Evolutionary conservation across 805 yeast genomes (phyloP).

Genomic region (Lachancea meyersii): DNA sequence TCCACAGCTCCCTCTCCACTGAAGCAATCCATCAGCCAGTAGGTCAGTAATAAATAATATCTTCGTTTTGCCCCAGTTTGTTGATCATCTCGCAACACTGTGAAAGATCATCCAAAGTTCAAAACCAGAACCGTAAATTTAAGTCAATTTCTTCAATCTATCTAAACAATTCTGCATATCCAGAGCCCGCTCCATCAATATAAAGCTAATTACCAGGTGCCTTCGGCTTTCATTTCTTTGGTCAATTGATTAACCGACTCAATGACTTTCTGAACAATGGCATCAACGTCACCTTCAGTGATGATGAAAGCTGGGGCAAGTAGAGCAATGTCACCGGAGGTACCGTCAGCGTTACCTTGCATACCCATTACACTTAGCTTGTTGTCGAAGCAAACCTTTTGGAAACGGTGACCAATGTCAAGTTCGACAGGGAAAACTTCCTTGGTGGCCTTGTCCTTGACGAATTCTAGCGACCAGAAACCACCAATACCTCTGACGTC

Average conservation of each 20-base stretch:
- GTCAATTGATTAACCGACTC: conserved; percentile 36
- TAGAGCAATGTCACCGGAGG: conserved; percentile 41
- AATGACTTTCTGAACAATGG: conserved; percentile 36
- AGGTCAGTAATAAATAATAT: no score
- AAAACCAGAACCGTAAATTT: no score
- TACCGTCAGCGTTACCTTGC: conserved; percentile 38
- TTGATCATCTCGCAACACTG: no score
- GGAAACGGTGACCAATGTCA: conserved; percentile 35
- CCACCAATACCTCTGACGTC: conserved; percentile 61
- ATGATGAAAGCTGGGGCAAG: conserved; percentile 44
- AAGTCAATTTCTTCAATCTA: not conserved
- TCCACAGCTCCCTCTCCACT: no score
- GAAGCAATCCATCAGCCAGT: no score
- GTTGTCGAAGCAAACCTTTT: conserved; percentile 35
- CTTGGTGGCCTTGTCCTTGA: conserved; percentile 46
- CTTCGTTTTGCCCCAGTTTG: no score
- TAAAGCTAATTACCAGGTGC: conserved; percentile 7
- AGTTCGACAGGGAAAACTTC: conserved; percentile 40
- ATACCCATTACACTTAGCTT: conserved; percentile 46
- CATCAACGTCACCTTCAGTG: conserved; percentile 39
- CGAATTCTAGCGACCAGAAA: conserved; percentile 54
- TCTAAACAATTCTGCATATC: not conserved
- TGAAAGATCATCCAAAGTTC: no score
- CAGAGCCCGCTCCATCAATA: conserved; percentile 5
- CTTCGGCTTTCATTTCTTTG: conserved; percentile 16